Evolutionary conservation across 1,284 basidiomycete species (phyloP).

Genomic region (Earliella scabrosa): DNA sequence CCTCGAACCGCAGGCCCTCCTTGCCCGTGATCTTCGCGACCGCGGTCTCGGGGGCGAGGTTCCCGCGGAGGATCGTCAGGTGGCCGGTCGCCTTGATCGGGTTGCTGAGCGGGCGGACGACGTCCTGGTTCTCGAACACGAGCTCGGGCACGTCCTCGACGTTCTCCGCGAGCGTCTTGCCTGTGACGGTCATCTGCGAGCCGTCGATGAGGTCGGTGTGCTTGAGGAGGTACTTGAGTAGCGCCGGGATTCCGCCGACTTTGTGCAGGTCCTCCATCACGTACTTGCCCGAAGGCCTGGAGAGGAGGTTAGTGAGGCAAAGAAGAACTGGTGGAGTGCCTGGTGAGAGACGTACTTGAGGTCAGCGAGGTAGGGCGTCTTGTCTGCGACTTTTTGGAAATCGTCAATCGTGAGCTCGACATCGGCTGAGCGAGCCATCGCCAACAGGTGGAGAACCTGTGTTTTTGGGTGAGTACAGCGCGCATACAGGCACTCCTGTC

Average conservation of each 20-base stretch:
- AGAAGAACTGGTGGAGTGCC: constrained; percentile 1
- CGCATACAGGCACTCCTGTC: neutral
- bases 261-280: constrained; percentile 97
- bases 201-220: constrained; percentile 90
- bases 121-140: constrained; percentile 80
- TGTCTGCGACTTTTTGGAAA: constrained; percentile 88
- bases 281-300: constrained; percentile 89
- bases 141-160: constrained; percentile 81
- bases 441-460: constrained; percentile 89
- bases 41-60: constrained; percentile 88
- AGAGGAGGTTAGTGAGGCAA: neutral
- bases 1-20: constrained; percentile 89
- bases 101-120: constrained; percentile 78
- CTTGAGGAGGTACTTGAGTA: constrained; percentile 87
- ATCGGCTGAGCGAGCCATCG: constrained; percentile 92
- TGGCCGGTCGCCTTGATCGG: constrained; percentile 94
- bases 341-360: constrained; percentile 63
- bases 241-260: constrained; percentile 86
- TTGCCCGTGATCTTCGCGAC: constrained; percentile 98
- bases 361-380: constrained; percentile 93
- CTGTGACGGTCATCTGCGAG: constrained; percentile 90
- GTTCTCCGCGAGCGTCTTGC: constrained; percentile 93
- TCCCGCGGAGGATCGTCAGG: constrained; percentile 89
- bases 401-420: constrained; percentile 91
- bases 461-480: neutral